A percentile compares a stretch with the other conserved stretches of the same genome.
phyloP scores from a whole-genome alignment of 2,329 filamentous ascomycete genomes.

The Fusarium marasasianum region DNA sequence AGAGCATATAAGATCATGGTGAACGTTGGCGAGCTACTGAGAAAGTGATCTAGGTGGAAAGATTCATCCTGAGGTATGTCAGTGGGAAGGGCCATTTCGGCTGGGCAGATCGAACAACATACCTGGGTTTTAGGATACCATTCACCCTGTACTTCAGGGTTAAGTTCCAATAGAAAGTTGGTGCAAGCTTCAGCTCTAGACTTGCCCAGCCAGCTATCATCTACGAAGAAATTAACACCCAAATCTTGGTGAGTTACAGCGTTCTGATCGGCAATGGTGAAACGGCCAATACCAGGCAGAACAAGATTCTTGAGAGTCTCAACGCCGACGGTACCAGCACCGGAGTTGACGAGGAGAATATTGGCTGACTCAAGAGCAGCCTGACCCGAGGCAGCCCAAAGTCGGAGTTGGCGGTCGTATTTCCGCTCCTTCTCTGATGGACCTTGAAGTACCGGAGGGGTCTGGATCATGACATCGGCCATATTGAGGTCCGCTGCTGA shows the following conservation, averaged over 20 bases:
- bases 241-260: slow-evolving; percentile 83
- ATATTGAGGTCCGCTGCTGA: slow-evolving; percentile 31
- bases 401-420: slow-evolving; percentile 92
- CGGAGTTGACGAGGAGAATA: slow-evolving; percentile 89
- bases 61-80: slow-evolving; percentile 38
- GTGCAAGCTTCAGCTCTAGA: slow-evolving; percentile 81
- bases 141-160: slow-evolving; percentile 87
- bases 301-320: slow-evolving; percentile 98
- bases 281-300: slow-evolving; percentile 88
- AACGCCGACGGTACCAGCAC: slow-evolving; percentile 85
- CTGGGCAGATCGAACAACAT: neutral
- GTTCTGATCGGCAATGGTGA: slow-evolving; percentile 87
- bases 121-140: slow-evolving; percentile 65
- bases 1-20: slow-evolving; percentile 66
- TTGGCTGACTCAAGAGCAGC: slow-evolving; percentile 89
- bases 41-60: slow-evolving; percentile 52
- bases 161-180: slow-evolving; percentile 83
- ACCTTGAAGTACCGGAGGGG: slow-evolving; percentile 53
- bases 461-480: slow-evolving; percentile 45
- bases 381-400: slow-evolving; percentile 95
- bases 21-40: slow-evolving; percentile 54
- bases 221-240: slow-evolving; percentile 96
- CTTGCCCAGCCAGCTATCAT: slow-evolving; percentile 79
- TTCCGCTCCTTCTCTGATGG: slow-evolving; percentile 74
- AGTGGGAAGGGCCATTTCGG: neutral